These are phyloP conservation scores for Penicillium sp. DNA, from an alignment of 2,329 filamentous ascomycete genomes.

Conservation along the genomic window DNA sequence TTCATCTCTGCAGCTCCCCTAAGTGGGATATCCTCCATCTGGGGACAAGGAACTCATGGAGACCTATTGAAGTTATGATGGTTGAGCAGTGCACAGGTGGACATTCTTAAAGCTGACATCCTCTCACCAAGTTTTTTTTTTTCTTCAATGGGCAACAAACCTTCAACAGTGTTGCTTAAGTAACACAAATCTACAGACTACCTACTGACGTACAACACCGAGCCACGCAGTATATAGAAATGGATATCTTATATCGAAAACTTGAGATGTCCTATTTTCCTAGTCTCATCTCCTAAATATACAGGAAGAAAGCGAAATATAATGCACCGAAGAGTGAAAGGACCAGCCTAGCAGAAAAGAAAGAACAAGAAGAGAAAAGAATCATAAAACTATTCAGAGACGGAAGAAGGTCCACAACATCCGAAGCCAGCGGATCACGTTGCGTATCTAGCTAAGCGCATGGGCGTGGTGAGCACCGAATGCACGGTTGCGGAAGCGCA, in stretches of 20 bases:
- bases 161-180: background rate
- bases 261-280: slow-evolving; percentile 8
- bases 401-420: background rate
- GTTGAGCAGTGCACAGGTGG: no score
- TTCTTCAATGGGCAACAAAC: no score
- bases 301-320: slow-evolving; percentile 19
- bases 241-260: background rate
- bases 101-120: background rate
- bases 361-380: slow-evolving; percentile 1
- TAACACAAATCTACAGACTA: background rate
- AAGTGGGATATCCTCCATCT: background rate
- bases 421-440: slow-evolving; percentile 23
- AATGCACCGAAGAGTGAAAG: slow-evolving; percentile 10
- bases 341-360: slow-evolving; percentile 8
- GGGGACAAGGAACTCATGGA: background rate
- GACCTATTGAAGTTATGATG: background rate
- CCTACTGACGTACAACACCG: background rate
- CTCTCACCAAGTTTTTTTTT: background rate
- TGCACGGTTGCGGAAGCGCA: slow-evolving; percentile 32
- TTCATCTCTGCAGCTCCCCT: background rate
- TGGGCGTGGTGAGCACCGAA: slow-evolving; percentile 21
- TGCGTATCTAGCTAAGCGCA: slow-evolving; percentile 24
- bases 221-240: background rate
- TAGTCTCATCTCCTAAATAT: slow-evolving; percentile 17
- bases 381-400: background rate